These are phyloP conservation scores for Phytophthora hibernalis DNA, from an alignment of 352 stramenopile species.

Conservation along the genomic window DNA sequence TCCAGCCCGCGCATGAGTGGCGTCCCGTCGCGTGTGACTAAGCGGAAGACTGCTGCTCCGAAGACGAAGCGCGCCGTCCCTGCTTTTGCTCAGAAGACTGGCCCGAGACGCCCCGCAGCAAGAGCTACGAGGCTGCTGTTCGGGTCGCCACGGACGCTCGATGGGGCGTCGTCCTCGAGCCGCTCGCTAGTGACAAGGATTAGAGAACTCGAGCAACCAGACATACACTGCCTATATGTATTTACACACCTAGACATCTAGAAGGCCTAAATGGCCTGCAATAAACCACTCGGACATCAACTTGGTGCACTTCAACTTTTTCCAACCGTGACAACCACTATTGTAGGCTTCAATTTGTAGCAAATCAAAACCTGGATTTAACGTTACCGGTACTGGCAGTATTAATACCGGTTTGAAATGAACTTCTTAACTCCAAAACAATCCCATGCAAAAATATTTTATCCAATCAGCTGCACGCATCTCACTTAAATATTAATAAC, in stretches of 20 bases:
- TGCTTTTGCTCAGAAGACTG: conserved; percentile 12
- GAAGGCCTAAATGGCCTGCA: conserved; percentile 4
- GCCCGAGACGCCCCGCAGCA: conserved; percentile 23
- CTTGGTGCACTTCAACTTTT: not conserved
- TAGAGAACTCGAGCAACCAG: conserved; percentile 16
- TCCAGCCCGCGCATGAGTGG: conserved; percentile 1
- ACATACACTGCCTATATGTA: conserved; percentile 27
- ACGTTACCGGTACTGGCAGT: no score
- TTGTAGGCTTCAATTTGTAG: not conserved
- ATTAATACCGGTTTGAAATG: no score
- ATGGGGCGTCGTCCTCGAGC: conserved; percentile 40
- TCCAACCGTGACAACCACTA: no score
- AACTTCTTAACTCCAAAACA: no score
- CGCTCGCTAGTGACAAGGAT: conserved; percentile 32
- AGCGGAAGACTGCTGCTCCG: conserved; percentile 17
- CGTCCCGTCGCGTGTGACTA: conserved; percentile 13
- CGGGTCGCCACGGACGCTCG: conserved; percentile 33
- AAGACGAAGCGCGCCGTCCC: conserved; percentile 19
- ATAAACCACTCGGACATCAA: conserved; percentile 15
- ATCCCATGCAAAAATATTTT: no score
- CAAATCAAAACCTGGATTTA: conserved; percentile 3
- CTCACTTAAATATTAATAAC: no score
- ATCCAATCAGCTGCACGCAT: no score
- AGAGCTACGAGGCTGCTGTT: conserved; percentile 40
- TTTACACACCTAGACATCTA: conserved; percentile 34